phyloP scores from a whole-genome alignment of 2,329 filamentous ascomycete species.

The Fusarium compactum region DNA sequence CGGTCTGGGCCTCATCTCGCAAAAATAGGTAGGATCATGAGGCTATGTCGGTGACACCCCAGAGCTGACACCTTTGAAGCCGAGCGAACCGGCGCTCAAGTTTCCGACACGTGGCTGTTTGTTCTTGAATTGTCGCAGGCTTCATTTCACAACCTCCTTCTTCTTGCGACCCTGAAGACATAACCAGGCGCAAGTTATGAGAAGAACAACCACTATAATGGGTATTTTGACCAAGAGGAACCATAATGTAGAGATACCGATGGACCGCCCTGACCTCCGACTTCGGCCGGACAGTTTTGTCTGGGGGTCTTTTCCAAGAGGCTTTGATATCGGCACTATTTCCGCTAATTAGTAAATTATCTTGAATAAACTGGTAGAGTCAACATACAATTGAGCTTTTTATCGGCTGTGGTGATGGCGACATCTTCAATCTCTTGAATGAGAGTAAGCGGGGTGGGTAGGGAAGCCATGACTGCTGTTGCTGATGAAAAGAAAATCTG shows the following conservation, averaged over 20 bases:
- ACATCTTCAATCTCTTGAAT: constrained; percentile 8
- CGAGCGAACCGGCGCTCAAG: background rate
- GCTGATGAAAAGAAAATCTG: background rate
- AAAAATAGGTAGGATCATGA: background rate
- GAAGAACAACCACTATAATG: background rate
- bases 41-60: background rate
- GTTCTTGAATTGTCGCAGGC: background rate
- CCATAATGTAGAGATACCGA: constrained; percentile 1
- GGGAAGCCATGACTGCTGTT: background rate
- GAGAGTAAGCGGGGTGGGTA: constrained; percentile 6
- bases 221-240: constrained; percentile 4
- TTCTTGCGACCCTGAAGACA: background rate
- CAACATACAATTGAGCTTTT: background rate
- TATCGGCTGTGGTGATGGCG: constrained; percentile 1
- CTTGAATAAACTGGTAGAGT: background rate
- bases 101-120: background rate
- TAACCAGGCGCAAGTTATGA: background rate
- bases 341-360: background rate
- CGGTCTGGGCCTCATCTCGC: background rate
- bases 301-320: background rate
- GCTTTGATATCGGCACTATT: background rate
- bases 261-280: background rate
- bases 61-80: background rate
- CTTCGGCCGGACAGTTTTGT: background rate
- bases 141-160: background rate